Percentiles rank a stretch among this genome's conserved stretches.
Evolutionary conservation across 768 basidiomycete species (phyloP).

Genomic region (Boletus sensibilis): DNA sequence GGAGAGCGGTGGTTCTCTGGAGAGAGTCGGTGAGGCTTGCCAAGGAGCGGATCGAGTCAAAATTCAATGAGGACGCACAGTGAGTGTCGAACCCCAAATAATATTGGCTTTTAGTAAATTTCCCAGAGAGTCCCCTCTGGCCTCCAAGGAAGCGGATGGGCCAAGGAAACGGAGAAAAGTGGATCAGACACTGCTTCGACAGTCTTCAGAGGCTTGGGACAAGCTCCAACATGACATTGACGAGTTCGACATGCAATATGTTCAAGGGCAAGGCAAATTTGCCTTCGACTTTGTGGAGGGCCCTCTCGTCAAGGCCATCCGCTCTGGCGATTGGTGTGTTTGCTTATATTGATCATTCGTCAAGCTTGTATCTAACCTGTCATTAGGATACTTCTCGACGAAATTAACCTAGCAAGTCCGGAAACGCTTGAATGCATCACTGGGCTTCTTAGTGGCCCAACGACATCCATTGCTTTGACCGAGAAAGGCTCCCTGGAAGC

Average conservation of each 20-base stretch:
- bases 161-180: slow-evolving; percentile 75
- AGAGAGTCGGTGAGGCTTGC: slow-evolving; percentile 71
- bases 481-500: slow-evolving; percentile 91
- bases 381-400: slow-evolving; percentile 87
- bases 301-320: slow-evolving; percentile 87
- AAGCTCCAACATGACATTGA: slow-evolving; percentile 64
- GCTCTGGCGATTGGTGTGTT: slow-evolving; percentile 85
- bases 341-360: neutral
- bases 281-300: slow-evolving; percentile 96
- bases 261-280: slow-evolving; percentile 85
- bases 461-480: slow-evolving; percentile 86
- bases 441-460: slow-evolving; percentile 79
- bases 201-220: slow-evolving; percentile 60
- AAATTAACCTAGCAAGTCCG: slow-evolving; percentile 90
- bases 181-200: slow-evolving; percentile 40
- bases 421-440: slow-evolving; percentile 95
- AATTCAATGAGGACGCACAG: slow-evolving; percentile 28
- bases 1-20: slow-evolving; percentile 80
- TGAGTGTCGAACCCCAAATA: slow-evolving; percentile 9
- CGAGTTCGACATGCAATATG: slow-evolving; percentile 85
- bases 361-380: neutral
- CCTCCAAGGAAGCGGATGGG: slow-evolving; percentile 38
- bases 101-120: neutral
- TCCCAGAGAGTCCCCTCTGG: slow-evolving; percentile 20
- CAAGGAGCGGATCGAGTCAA: slow-evolving; percentile 55